Percentiles rank a stretch among this genome's conserved stretches.
phyloP scores from a whole-genome alignment of 108 stramenopile genomes.

The Stephanodiscus triporus region DNA sequence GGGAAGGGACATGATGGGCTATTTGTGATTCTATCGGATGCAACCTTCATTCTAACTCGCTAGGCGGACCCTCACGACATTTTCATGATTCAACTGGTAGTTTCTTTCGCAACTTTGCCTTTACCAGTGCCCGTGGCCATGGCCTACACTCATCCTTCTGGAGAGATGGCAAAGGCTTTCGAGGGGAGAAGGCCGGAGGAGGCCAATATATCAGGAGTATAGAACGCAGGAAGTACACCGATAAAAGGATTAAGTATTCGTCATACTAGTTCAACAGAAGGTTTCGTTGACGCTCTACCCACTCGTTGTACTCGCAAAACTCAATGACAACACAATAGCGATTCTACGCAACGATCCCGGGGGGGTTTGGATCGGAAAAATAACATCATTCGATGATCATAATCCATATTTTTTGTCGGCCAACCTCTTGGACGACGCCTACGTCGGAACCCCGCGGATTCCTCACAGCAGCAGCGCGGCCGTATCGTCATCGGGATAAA shows the following conservation, averaged over 20 bases:
- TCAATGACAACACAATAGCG: not conserved
- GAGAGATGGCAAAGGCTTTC: not conserved
- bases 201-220: not conserved
- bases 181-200: too few species aligned
- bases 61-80: not conserved
- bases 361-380: not conserved
- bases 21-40: not conserved
- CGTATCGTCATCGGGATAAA: too few species aligned
- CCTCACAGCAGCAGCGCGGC: not conserved
- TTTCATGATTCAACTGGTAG: not conserved
- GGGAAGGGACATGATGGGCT: not conserved
- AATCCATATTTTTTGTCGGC: not conserved
- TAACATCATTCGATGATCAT: not conserved
- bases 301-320: not conserved
- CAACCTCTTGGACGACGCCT: not conserved
- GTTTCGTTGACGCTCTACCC: not conserved
- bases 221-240: not conserved
- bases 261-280: not conserved
- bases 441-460: not conserved
- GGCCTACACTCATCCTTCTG: too few species aligned
- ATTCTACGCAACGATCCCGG: not conserved
- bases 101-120: not conserved
- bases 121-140: too few species aligned
- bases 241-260: constrained; percentile 1
- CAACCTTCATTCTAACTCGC: not conserved